Evolutionary conservation across 352 stramenopile genomes (phyloP).

Genomic region (Phytopythium vexans): DNA sequence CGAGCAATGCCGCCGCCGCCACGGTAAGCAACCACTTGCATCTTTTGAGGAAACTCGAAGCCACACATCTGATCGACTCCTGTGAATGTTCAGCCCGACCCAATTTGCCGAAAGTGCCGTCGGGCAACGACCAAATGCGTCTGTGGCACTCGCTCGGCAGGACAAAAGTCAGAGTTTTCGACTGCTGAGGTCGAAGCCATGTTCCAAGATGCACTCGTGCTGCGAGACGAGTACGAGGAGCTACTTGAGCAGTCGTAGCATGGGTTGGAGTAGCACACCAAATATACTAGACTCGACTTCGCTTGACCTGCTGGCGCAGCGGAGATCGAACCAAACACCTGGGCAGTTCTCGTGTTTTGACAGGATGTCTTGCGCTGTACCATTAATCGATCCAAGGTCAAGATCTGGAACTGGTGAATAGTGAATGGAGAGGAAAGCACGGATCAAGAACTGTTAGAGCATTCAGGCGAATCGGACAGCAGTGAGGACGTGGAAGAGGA

Average conservation of each 20-base stretch:
- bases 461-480: too few relatives aligned
- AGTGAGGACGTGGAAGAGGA: too few relatives aligned
- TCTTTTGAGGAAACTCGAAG: neutral
- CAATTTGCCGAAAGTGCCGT: conserved; percentile 74
- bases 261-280: neutral
- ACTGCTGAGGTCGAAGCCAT: conserved; percentile 54
- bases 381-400: too few relatives aligned
- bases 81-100: conserved; percentile 1
- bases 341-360: conserved; percentile 1
- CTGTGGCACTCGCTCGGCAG: conserved; percentile 26
- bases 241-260: conserved; percentile 41
- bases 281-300: neutral
- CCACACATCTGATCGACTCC: neutral
- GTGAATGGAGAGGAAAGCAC: too few relatives aligned
- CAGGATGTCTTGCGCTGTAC: too few relatives aligned
- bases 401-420: too few relatives aligned
- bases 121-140: conserved; percentile 58
- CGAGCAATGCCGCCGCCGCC: conserved; percentile 4
- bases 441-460: too few relatives aligned
- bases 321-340: conserved; percentile 3
- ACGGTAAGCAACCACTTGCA: too few relatives aligned
- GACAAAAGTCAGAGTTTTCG: conserved; percentile 38
- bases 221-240: conserved; percentile 71
- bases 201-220: conserved; percentile 64
- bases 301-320: conserved; percentile 1